Evolutionary conservation across 305 asterid species (phyloP).

Genomic region (Plantago lanceolata): DNA sequence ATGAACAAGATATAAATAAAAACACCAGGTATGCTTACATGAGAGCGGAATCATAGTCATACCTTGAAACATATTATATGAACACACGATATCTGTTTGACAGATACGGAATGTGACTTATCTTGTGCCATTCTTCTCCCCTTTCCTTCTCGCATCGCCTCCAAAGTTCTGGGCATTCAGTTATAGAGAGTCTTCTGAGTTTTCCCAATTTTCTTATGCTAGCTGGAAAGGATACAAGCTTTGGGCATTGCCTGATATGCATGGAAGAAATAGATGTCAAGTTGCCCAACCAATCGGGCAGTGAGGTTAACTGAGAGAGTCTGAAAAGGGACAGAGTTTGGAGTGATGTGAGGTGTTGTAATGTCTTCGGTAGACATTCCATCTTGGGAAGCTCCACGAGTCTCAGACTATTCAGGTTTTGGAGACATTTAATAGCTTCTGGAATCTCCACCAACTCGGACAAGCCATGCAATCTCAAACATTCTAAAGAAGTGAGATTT

Average conservation of each 20-base stretch:
- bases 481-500: constrained; percentile 5
- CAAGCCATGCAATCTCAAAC: not conserved
- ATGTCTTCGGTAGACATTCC: not conserved
- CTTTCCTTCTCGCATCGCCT: not conserved
- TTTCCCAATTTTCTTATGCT: not conserved
- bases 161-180: not conserved
- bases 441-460: constrained; percentile 5
- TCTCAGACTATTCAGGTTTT: not conserved
- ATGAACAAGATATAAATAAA: too few species aligned
- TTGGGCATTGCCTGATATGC: not conserved
- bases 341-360: not conserved
- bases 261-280: not conserved
- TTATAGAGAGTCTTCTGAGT: not conserved
- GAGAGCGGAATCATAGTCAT: too few species aligned
- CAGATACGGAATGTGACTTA: not conserved
- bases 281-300: constrained; percentile 9
- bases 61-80: too few species aligned
- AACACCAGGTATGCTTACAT: too few species aligned
- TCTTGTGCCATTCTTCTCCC: not conserved
- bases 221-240: constrained; percentile 2
- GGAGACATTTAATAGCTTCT: not conserved
- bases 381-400: not conserved
- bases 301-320: not conserved
- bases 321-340: not conserved
- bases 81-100: not conserved